Percentiles rank a stretch among this genome's conserved stretches.
These are phyloP conservation scores for Gastrolobium bilobum DNA, from an alignment of 306 rosid genomes.

Conservation along the genomic window DNA sequence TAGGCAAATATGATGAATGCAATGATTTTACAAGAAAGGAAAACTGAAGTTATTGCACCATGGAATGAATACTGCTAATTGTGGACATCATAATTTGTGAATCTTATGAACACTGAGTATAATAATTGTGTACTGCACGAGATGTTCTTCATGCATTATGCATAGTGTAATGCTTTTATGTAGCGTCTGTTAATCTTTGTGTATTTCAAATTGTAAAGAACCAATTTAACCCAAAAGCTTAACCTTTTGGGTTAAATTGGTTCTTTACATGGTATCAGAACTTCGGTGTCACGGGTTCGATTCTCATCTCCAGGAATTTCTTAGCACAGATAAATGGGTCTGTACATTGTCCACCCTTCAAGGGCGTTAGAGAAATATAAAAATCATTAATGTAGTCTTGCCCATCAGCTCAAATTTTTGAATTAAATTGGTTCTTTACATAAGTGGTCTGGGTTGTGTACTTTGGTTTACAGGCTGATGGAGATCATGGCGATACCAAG, in stretches of 20 bases:
- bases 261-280: no score
- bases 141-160: slow-evolving; percentile 31
- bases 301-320: no score
- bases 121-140: background rate
- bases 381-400: no score
- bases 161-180: slow-evolving; percentile 18
- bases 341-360: no score
- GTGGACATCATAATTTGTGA: slow-evolving; percentile 8
- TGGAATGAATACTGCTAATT: slow-evolving; percentile 25
- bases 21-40: background rate
- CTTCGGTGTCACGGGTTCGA: no score
- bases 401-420: no score
- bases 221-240: no score
- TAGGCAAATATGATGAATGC: slow-evolving; percentile 7
- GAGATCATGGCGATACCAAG: slow-evolving; percentile 54
- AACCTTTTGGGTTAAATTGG: no score
- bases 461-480: slow-evolving; percentile 57
- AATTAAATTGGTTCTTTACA: no score
- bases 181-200: background rate
- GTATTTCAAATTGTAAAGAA: background rate
- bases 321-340: no score
- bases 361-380: no score
- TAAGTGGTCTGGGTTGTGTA: slow-evolving; percentile 40
- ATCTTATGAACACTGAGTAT: slow-evolving; percentile 10
- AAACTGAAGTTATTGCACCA: slow-evolving; percentile 15